These are phyloP conservation scores for Mucor lusitanicus DNA, from an alignment of 371 early-diverging fungal species.

Conservation along the genomic window DNA sequence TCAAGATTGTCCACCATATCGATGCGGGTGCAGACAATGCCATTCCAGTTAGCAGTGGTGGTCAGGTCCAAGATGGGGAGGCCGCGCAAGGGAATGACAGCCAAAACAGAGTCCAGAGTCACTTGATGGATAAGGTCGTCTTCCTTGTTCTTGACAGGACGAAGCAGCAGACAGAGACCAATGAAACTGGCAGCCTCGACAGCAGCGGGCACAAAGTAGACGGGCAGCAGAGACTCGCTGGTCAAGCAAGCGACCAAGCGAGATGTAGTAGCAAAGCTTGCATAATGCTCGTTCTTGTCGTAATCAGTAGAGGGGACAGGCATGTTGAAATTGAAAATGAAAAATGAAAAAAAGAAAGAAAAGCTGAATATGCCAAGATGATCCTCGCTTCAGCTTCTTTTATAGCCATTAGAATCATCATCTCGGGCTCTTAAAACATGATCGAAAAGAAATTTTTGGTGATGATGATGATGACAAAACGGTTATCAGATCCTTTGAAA, in stretches of 20 bases:
- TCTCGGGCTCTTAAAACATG: neutral
- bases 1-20: constrained; percentile 46
- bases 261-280: constrained; percentile 60
- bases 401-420: neutral
- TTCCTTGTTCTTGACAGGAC: constrained; percentile 13
- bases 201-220: constrained; percentile 35
- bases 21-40: constrained; percentile 32
- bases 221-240: constrained; percentile 58
- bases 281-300: constrained; percentile 38
- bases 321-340: constrained; percentile 8
- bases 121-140: constrained; percentile 9
- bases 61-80: constrained; percentile 32
- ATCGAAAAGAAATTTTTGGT: neutral
- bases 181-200: neutral
- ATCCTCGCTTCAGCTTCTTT: neutral
- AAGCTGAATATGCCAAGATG: neutral
- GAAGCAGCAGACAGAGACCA: constrained; percentile 30
- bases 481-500: constrained; percentile 8
- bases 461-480: neutral
- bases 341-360: neutral
- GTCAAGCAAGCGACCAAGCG: constrained; percentile 62
- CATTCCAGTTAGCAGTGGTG: constrained; percentile 17
- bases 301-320: constrained; percentile 23
- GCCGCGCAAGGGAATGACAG: constrained; percentile 45
- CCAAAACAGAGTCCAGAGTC: constrained; percentile 27